phyloP scores from a whole-genome alignment of 306 rosid genomes.

The Cucumis cinereus region DNA sequence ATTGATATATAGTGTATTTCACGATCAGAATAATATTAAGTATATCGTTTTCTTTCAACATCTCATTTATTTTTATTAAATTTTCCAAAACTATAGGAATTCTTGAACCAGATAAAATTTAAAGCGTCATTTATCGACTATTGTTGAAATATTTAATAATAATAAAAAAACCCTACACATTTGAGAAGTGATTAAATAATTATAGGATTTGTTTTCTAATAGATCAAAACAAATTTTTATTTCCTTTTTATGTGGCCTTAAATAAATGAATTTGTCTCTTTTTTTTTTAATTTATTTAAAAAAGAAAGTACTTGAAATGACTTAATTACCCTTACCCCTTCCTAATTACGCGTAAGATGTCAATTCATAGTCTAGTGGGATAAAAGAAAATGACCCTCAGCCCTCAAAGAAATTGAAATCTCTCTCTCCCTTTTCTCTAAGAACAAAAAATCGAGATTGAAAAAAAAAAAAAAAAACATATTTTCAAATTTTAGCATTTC shows the following conservation, averaged over 20 bases:
- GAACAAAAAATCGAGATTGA: too few species aligned
- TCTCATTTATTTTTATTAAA: not conserved
- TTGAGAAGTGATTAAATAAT: not conserved
- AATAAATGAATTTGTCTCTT: not conserved
- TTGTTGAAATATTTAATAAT: too few species aligned
- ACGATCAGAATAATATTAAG: not conserved
- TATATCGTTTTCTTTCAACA: not conserved
- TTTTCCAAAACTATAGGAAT: not conserved
- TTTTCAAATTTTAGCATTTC: too few species aligned
- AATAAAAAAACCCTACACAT: too few species aligned
- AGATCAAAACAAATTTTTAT: not conserved
- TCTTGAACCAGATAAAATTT: not conserved
- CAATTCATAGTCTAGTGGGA: not conserved
- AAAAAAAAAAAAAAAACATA: too few species aligned
- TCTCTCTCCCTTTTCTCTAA: not conserved
- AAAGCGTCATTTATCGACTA: not conserved
- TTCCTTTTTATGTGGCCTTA: not conserved
- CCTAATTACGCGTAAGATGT: not conserved
- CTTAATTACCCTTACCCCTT: not conserved
- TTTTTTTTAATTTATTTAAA: too few species aligned
- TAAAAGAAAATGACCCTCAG: not conserved
- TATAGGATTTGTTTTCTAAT: too few species aligned
- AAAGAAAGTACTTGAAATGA: not conserved
- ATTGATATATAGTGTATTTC: not conserved
- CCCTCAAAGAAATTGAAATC: not conserved